These are phyloP conservation scores for Bauhinia variegata DNA, from an alignment of 306 rosid species.

Conservation along the genomic window DNA sequence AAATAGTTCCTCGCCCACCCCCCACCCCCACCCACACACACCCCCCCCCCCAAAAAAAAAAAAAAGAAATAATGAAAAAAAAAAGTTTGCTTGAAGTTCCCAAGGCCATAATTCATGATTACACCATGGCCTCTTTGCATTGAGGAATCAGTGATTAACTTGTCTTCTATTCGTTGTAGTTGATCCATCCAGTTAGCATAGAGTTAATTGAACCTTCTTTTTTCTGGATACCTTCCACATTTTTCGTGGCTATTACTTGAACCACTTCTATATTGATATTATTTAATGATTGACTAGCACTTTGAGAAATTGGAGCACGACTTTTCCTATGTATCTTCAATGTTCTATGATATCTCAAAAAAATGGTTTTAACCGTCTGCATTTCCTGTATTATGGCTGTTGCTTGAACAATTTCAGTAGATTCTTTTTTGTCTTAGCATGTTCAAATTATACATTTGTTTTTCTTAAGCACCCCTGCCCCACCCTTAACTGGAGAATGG, in stretches of 20 bases:
- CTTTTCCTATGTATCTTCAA: conserved; percentile 6
- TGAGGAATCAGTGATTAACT: background rate
- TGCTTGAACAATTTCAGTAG: no score
- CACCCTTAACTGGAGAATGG: background rate
- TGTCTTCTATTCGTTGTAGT: background rate
- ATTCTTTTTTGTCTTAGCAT: background rate
- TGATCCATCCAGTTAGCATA: conserved; percentile 3
- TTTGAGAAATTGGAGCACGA: conserved; percentile 12
- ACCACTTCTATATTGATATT: background rate
- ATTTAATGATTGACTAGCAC: background rate
- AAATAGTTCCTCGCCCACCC: no score
- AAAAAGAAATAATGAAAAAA: no score
- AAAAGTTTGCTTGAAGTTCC: no score
- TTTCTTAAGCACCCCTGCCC: background rate
- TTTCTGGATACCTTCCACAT: conserved; percentile 15
- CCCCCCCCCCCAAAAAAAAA: no score
- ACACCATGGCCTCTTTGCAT: background rate
- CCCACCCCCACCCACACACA: no score
- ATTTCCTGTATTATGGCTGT: no score
- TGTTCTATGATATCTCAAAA: conserved; percentile 12
- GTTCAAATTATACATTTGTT: background rate
- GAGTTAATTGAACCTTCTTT: background rate
- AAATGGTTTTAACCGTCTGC: background rate
- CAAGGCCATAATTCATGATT: no score
- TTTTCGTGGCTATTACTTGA: conserved; percentile 7